Evolutionary conservation across 768 basidiomycete species (phyloP).

Genomic region (Leucosporidium creatinivorum): DNA sequence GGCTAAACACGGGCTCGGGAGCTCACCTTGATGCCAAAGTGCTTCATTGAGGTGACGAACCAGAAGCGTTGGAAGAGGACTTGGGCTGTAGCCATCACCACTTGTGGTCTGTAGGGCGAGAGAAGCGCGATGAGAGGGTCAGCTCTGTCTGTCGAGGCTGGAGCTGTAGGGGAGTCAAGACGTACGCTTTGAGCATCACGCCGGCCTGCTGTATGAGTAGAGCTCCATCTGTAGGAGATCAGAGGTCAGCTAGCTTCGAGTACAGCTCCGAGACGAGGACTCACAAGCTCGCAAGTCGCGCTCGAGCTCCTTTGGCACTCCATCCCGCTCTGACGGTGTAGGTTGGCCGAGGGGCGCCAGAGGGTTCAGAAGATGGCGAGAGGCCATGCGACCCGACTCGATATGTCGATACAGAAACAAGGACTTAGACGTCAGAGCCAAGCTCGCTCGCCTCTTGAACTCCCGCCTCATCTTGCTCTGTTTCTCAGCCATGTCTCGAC

Average conservation of each 20-base stretch:
- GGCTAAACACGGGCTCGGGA: neutral
- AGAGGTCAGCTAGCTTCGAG: neutral
- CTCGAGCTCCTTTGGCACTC: slow-evolving; percentile 70
- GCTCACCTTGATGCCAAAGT: slow-evolving; percentile 84
- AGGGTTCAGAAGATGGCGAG: slow-evolving; percentile 55
- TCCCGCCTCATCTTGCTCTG: too few relatives aligned
- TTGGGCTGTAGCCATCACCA: slow-evolving; percentile 92
- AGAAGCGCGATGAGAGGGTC: neutral
- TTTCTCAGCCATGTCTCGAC: too few relatives aligned
- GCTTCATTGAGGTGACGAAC: slow-evolving; percentile 89
- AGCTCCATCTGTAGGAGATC: slow-evolving; percentile 54
- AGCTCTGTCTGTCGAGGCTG: neutral
- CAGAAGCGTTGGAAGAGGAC: slow-evolving; percentile 95
- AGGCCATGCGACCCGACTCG: too few relatives aligned
- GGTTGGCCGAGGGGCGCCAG: slow-evolving; percentile 72
- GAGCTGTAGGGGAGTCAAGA: neutral
- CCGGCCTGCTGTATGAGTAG: slow-evolving; percentile 94
- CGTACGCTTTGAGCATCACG: slow-evolving; percentile 78
- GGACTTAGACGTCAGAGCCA: too few relatives aligned
- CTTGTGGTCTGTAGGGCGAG: slow-evolving; percentile 59
- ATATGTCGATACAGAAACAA: neutral
- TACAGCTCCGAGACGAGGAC: neutral
- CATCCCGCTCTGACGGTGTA: slow-evolving; percentile 75
- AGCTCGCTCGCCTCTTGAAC: too few relatives aligned
- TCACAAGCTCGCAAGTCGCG: slow-evolving; percentile 69